These are phyloP conservation scores for Amoeboaphelidium occidentale DNA, from an alignment of 371 early-diverging fungal genomes.

Conservation along the genomic window DNA sequence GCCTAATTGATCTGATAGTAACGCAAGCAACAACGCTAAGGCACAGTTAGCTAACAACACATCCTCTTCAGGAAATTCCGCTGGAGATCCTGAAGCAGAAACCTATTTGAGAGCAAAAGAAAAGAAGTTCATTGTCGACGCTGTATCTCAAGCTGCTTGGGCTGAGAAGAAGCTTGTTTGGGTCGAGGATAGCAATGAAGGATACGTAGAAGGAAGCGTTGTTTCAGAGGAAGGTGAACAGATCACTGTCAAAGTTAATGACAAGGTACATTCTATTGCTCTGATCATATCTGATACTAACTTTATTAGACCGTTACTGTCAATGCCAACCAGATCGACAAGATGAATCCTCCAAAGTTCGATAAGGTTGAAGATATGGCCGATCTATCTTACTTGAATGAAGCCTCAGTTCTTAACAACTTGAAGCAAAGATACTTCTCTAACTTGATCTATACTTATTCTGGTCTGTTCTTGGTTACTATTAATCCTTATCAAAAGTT, in stretches of 20 bases:
- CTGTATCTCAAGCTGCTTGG: background rate
- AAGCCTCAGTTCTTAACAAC: constrained; percentile 95
- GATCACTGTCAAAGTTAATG: constrained; percentile 43
- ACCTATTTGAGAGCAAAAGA: background rate
- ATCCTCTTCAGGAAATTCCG: background rate
- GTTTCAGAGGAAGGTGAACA: constrained; percentile 37
- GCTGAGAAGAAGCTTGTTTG: constrained; percentile 16
- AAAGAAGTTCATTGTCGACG: background rate
- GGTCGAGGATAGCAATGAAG: constrained; percentile 72
- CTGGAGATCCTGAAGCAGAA: background rate
- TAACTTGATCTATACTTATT: constrained; percentile 91
- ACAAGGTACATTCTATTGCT: constrained; percentile 22
- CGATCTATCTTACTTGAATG: constrained; percentile 86
- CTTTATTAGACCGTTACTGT: constrained; percentile 12
- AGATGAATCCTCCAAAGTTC: constrained; percentile 98
- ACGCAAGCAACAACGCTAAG: too few species aligned
- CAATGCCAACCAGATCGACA: constrained; percentile 49
- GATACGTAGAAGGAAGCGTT: constrained; percentile 64
- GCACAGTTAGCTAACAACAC: too few species aligned
- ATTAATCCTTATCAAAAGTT: constrained; percentile 94
- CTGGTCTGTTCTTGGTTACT: constrained; percentile 95
- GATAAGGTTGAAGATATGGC: constrained; percentile 98
- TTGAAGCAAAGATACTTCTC: constrained; percentile 67
- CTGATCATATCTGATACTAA: background rate
- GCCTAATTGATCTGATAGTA: too few species aligned